phyloP scores from a whole-genome alignment of 768 basidiomycete genomes.

The Candolleomyces aberdarensis region DNA sequence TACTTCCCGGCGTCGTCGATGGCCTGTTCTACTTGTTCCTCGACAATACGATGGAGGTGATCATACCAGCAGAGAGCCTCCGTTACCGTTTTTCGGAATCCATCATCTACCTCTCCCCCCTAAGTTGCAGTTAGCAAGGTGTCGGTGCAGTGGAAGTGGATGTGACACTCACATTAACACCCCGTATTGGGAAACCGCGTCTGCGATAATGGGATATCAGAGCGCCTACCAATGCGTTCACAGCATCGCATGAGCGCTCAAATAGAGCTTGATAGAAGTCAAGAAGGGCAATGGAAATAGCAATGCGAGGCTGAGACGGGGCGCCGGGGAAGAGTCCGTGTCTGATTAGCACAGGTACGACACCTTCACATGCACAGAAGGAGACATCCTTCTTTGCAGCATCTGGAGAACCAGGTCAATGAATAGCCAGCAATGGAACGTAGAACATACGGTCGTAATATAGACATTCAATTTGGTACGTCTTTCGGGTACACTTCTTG shows the following conservation, averaged over 20 bases:
- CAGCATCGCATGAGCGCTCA: slow-evolving; percentile 16
- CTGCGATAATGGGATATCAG: slow-evolving; percentile 9
- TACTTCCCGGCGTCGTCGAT: slow-evolving; percentile 7
- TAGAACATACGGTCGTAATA: no score
- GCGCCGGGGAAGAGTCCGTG: slow-evolving; percentile 14
- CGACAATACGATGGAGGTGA: no score
- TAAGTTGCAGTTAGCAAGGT: no score
- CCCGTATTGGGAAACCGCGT: slow-evolving; percentile 5
- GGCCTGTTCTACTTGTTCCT: no score
- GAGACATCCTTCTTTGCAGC: neutral
- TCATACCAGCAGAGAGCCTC: no score
- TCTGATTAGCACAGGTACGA: slow-evolving; percentile 26
- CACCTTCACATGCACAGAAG: neutral
- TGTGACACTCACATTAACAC: slow-evolving; percentile 1
- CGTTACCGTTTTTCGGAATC: no score
- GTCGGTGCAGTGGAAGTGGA: no score
- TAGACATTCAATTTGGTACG: no score
- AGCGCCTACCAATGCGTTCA: slow-evolving; percentile 11
- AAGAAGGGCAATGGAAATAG: slow-evolving; percentile 14
- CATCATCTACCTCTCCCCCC: no score
- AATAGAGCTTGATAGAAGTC: slow-evolving; percentile 12
- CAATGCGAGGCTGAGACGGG: slow-evolving; percentile 12
- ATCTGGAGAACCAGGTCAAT: neutral
- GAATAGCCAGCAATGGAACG: no score
- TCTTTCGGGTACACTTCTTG: no score